Percentiles rank a stretch among this genome's conserved stretches.
These are phyloP conservation scores for Paragyromitra xinjiangensis DNA, from an alignment of 495 filamentous ascomycete species.

Conservation along the genomic window DNA sequence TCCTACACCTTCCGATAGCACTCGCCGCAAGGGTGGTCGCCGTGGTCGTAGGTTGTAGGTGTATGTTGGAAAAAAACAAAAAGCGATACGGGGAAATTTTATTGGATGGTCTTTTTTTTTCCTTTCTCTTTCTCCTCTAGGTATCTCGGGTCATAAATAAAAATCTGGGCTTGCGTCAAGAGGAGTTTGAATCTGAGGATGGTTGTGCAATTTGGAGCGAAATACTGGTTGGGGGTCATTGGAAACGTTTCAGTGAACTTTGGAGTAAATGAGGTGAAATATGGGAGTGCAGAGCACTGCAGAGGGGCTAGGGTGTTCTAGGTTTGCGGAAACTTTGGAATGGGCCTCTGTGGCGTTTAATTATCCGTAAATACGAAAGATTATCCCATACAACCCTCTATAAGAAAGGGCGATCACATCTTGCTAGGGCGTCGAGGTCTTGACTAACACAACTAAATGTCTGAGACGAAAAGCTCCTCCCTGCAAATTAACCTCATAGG, in stretches of 20 bases:
- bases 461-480: no score
- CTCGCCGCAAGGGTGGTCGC: constrained; percentile 99
- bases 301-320: no score
- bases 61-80: constrained; percentile 31
- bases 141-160: constrained; percentile 52
- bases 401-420: no score
- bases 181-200: constrained; percentile 37
- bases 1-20: constrained; percentile 97
- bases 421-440: no score
- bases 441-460: no score
- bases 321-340: no score
- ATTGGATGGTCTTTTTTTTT: constrained; percentile 34
- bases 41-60: constrained; percentile 98
- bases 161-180: constrained; percentile 52
- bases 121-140: constrained; percentile 29
- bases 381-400: no score
- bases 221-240: background rate
- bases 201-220: background rate
- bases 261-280: background rate
- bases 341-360: no score
- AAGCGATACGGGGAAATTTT: constrained; percentile 23
- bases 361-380: no score
- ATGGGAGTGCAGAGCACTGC: no score
- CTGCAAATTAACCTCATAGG: no score
- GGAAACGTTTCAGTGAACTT: background rate